These are phyloP conservation scores for Eremomyces bilateralis DNA, from an alignment of 495 filamentous ascomycete species.

Conservation along the genomic window DNA sequence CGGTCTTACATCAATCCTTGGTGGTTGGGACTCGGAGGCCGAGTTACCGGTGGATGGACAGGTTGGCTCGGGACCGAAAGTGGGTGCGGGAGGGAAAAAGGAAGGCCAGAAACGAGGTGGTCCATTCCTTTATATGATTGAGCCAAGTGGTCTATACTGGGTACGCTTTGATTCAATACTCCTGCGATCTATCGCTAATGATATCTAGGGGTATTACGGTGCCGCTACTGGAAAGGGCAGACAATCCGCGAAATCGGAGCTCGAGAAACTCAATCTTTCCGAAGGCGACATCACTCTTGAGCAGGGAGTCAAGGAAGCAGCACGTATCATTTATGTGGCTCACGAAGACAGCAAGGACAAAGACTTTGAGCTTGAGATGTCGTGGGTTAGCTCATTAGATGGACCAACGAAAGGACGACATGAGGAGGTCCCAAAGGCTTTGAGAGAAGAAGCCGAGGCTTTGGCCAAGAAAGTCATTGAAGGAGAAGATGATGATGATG, in stretches of 20 bases:
- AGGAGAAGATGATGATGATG: conserved; percentile 21
- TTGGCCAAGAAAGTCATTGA: conserved; percentile 24
- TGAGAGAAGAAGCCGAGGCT: conserved; percentile 75
- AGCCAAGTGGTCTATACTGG: conserved; percentile 93
- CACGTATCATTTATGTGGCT: conserved; percentile 84
- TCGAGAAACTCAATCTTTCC: conserved; percentile 88
- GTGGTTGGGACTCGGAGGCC: conserved; percentile 72
- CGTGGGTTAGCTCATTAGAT: conserved; percentile 66
- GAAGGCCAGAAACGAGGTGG: conserved; percentile 59
- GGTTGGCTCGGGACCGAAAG: conserved; percentile 56
- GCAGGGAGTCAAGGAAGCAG: conserved; percentile 88
- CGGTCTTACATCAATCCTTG: conserved; percentile 84
- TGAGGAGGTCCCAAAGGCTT: conserved; percentile 70
- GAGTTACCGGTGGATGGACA: conserved; percentile 67
- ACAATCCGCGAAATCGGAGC: conserved; percentile 88
- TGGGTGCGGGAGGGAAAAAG: conserved; percentile 62
- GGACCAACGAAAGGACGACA: conserved; percentile 83
- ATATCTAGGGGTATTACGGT: conserved; percentile 68
- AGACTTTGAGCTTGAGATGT: conserved; percentile 98
- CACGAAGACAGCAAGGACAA: conserved; percentile 97
- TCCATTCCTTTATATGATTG: conserved; percentile 92
- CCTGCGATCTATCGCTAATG: conserved; percentile 7
- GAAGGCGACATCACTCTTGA: conserved; percentile 52
- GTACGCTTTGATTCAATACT: conserved; percentile 20
- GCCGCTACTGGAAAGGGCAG: conserved; percentile 91